Conservation (phyloP, 2,329 filamentous ascomycete species). For the Botrytis tulipae region DNA sequence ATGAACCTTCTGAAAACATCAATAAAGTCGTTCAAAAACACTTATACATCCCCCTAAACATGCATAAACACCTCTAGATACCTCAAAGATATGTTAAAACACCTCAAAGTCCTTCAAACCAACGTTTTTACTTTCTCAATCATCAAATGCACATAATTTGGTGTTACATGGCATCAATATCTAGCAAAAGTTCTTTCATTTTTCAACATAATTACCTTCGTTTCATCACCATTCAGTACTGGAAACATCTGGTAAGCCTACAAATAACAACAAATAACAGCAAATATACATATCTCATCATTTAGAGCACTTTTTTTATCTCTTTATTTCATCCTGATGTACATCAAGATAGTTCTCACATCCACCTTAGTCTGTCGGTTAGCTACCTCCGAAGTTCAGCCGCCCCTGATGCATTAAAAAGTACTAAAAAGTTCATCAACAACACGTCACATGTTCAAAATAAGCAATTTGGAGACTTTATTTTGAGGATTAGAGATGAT, state of each 20-base stretch:
- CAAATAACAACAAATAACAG: accelerated
- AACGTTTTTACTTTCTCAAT: background rate
- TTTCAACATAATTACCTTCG: background rate
- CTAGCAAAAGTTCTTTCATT: background rate
- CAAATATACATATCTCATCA: background rate
- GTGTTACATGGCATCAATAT: background rate
- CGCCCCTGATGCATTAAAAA: background rate
- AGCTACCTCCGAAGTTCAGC: background rate
- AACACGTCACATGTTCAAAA: background rate
- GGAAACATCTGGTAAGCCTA: accelerated
- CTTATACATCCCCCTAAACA: background rate
- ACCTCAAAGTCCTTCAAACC: background rate
- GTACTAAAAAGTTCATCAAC: background rate
- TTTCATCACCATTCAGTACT: accelerated
- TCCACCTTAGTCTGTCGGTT: background rate
- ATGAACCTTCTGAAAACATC: too few relatives aligned
- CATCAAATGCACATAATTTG: background rate
- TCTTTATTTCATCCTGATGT: background rate
- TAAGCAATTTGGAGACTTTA: background rate
- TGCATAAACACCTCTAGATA: background rate
- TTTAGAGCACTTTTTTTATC: background rate
- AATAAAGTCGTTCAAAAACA: background rate
- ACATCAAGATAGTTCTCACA: background rate
- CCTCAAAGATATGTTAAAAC: background rate
- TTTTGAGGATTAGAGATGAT: accelerated